Conservation (phyloP, 2,329 filamentous ascomycete species). For the Fusarium clavum region DNA sequence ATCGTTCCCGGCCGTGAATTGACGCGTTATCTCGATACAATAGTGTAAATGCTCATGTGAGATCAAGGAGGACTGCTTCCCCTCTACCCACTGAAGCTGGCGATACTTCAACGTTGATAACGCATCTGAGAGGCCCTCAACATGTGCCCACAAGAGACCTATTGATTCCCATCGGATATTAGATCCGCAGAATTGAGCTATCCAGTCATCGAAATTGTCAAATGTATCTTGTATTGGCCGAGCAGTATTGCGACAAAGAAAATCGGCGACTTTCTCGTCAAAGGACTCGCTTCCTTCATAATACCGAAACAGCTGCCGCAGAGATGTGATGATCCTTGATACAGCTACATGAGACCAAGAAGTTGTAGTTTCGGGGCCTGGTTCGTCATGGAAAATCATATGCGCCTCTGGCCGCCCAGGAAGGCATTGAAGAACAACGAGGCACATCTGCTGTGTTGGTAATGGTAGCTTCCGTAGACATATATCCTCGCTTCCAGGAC, state of each 20-base stretch:
- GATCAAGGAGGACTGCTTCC: constrained; percentile 4
- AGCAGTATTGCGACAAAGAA: constrained; percentile 54
- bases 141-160: constrained; percentile 52
- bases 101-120: constrained; percentile 18
- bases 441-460: constrained; percentile 34
- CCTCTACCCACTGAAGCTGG: constrained; percentile 19
- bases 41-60: constrained; percentile 37
- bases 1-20: constrained; percentile 50
- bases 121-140: constrained; percentile 31
- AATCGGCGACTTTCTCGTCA: constrained; percentile 52
- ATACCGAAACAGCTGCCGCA: constrained; percentile 51
- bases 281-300: constrained; percentile 40
- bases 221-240: constrained; percentile 52
- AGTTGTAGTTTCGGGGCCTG: constrained; percentile 30
- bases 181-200: constrained; percentile 53
- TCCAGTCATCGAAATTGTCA: constrained; percentile 51
- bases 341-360: constrained; percentile 51
- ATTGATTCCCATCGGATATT: constrained; percentile 59
- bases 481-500: constrained; percentile 6
- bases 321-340: constrained; percentile 48
- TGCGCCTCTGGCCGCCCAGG: constrained; percentile 24
- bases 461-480: constrained; percentile 36
- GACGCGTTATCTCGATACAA: constrained; percentile 50
- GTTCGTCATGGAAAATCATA: constrained; percentile 26
- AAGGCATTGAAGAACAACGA: constrained; percentile 23